Conservation (phyloP, 805 yeast species). For the Candida piceae region DNA sequence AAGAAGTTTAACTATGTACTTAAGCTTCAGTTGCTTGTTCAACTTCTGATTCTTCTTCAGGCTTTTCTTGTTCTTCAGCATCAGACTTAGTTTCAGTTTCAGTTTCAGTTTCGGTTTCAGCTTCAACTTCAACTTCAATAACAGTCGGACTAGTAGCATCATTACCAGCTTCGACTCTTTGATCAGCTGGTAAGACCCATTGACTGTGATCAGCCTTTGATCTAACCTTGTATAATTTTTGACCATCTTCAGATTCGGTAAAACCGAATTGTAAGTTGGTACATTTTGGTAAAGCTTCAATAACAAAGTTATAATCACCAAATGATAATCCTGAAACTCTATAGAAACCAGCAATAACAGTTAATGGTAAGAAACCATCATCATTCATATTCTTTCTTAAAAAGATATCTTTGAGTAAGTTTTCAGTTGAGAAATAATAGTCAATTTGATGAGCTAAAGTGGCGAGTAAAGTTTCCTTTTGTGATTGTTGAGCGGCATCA, state of each 20-base stretch:
- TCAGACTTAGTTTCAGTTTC: too few relatives aligned
- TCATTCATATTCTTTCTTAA: constrained; percentile 77
- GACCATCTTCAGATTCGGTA: constrained; percentile 37
- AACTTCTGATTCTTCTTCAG: background rate
- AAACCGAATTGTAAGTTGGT: constrained; percentile 37
- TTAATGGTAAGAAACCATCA: constrained; percentile 66
- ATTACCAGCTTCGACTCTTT: constrained; percentile 41
- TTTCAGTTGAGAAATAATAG: constrained; percentile 86
- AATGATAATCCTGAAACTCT: constrained; percentile 64
- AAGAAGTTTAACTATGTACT: too few relatives aligned
- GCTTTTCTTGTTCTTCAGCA: too few relatives aligned
- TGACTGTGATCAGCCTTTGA: constrained; percentile 50
- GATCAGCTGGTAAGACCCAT: constrained; percentile 62
- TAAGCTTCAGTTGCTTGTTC: background rate
- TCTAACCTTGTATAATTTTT: constrained; percentile 45
- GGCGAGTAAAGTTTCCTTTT: constrained; percentile 17
- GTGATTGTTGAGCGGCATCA: constrained; percentile 16
- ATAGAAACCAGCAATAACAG: constrained; percentile 62
- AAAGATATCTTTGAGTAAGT: constrained; percentile 77
- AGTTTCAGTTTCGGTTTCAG: background rate
- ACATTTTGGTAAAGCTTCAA: constrained; percentile 50
- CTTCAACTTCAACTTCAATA: background rate
- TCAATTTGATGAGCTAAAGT: constrained; percentile 58
- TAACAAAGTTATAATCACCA: constrained; percentile 48
- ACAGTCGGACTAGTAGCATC: constrained; percentile 27